Evolutionary conservation across 1,284 basidiomycete species (phyloP).

Genomic region (Ceratorhiza oryzae-sativae): DNA sequence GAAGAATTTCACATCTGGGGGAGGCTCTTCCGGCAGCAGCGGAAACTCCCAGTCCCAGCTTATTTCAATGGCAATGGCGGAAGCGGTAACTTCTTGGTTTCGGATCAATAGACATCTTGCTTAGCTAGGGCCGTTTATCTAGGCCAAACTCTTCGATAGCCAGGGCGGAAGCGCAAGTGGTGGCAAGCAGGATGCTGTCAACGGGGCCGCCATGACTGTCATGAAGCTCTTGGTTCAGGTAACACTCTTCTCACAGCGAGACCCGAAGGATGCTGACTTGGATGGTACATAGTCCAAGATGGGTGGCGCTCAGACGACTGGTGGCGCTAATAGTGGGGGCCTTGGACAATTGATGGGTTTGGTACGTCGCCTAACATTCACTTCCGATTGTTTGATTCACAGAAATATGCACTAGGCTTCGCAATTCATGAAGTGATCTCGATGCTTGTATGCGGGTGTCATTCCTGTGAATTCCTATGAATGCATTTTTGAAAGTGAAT

Average conservation of each 20-base stretch:
- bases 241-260: constrained; percentile 7
- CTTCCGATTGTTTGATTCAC: not conserved
- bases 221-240: constrained; percentile 75
- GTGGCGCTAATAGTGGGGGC: constrained; percentile 48
- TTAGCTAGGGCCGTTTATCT: too few species aligned
- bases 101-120: too few species aligned
- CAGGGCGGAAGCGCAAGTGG: constrained; percentile 61
- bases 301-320: constrained; percentile 43
- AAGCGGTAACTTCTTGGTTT: too few species aligned
- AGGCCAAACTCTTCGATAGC: constrained; percentile 73
- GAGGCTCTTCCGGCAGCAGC: constrained; percentile 49
- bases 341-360: constrained; percentile 58
- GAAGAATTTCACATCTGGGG: constrained; percentile 65
- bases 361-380: constrained; percentile 51
- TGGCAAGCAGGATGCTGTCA: constrained; percentile 82
- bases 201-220: constrained; percentile 80
- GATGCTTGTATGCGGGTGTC: not conserved
- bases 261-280: not conserved
- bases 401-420: constrained; percentile 24
- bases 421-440: constrained; percentile 34
- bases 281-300: constrained; percentile 34
- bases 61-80: constrained; percentile 83
- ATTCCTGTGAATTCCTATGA: not conserved
- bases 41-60: constrained; percentile 57
- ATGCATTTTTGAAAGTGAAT: not conserved